These are phyloP conservation scores for Penicillium sp. DNA, from an alignment of 2,329 filamentous ascomycete species.

Conservation along the genomic window DNA sequence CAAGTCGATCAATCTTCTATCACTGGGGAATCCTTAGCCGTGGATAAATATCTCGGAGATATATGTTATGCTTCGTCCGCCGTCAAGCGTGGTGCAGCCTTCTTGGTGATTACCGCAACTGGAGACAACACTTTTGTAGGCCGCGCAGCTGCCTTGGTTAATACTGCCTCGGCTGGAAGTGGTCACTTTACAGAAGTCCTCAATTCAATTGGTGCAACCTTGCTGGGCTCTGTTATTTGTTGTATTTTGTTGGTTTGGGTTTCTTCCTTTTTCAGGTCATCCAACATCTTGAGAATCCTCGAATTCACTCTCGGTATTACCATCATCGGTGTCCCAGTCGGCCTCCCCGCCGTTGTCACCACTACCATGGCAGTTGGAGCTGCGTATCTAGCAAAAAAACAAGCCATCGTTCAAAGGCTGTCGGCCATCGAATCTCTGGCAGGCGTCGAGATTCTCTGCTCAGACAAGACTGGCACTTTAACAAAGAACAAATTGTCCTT, in stretches of 20 bases:
- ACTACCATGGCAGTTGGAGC: slow-evolving; percentile 94
- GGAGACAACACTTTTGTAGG: slow-evolving; percentile 90
- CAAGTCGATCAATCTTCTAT: slow-evolving; percentile 91
- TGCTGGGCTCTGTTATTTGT: slow-evolving; percentile 75
- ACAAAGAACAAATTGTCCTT: slow-evolving; percentile 93
- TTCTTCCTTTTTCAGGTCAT: slow-evolving; percentile 82
- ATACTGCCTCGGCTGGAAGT: slow-evolving; percentile 65
- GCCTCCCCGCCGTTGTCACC: slow-evolving; percentile 88
- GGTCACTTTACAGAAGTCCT: slow-evolving; percentile 91
- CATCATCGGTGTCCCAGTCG: slow-evolving; percentile 87
- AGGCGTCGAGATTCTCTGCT: slow-evolving; percentile 90
- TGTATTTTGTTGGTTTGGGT: slow-evolving; percentile 82
- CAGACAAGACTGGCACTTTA: slow-evolving; percentile 88
- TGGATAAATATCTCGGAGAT: slow-evolving; percentile 81
- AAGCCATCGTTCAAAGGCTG: slow-evolving; percentile 90
- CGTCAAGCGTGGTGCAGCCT: slow-evolving; percentile 86
- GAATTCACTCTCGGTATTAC: slow-evolving; percentile 84
- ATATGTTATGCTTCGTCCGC: slow-evolving; percentile 79
- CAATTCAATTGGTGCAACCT: slow-evolving; percentile 77
- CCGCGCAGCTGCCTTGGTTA: slow-evolving; percentile 80
- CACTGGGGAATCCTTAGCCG: slow-evolving; percentile 85
- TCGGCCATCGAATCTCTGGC: slow-evolving; percentile 88
- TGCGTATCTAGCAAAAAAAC: slow-evolving; percentile 85
- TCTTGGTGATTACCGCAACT: slow-evolving; percentile 75
- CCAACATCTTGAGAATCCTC: slow-evolving; percentile 72